Conservation (phyloP, 177 flowering plant genomes). For the Vitis hybrid region DNA sequence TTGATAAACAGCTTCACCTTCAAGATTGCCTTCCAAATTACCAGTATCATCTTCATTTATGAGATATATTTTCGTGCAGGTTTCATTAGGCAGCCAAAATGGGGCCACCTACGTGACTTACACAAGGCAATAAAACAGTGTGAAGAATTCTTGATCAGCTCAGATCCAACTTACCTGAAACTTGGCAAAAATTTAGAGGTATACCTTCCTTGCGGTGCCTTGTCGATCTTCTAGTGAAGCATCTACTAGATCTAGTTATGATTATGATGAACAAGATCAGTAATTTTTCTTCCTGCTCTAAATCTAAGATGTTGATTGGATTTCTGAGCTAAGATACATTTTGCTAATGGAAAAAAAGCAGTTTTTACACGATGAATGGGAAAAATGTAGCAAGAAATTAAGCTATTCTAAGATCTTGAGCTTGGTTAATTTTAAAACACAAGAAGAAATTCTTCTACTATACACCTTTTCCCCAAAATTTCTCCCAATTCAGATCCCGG, state of each 20-base stretch:
- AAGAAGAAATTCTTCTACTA: too few species aligned
- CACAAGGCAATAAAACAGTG: constrained; percentile 51
- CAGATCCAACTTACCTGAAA: constrained; percentile 29
- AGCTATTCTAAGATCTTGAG: too few species aligned
- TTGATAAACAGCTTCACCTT: neutral
- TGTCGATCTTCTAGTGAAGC: neutral
- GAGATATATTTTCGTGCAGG: constrained; percentile 30
- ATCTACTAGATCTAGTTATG: neutral
- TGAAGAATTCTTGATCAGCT: constrained; percentile 33
- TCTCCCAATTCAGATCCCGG: neutral
- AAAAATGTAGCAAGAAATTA: neutral
- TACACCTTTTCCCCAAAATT: too few species aligned
- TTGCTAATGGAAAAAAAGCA: neutral
- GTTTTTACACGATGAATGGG: neutral
- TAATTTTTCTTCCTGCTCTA: neutral
- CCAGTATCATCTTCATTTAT: constrained; percentile 7
- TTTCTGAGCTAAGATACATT: neutral
- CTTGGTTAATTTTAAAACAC: too few species aligned
- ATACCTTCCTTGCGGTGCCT: neutral
- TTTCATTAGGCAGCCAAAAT: constrained; percentile 52
- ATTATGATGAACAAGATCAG: neutral
- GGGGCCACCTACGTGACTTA: constrained; percentile 49
- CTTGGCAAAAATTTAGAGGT: constrained; percentile 51
- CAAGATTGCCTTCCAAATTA: neutral
- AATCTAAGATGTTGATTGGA: neutral